Percentiles rank a stretch among this genome's conserved stretches.
phyloP scores from a whole-genome alignment of 192 early-diverging fungal genomes.

The Gaertneriomyces semiglobifer region DNA sequence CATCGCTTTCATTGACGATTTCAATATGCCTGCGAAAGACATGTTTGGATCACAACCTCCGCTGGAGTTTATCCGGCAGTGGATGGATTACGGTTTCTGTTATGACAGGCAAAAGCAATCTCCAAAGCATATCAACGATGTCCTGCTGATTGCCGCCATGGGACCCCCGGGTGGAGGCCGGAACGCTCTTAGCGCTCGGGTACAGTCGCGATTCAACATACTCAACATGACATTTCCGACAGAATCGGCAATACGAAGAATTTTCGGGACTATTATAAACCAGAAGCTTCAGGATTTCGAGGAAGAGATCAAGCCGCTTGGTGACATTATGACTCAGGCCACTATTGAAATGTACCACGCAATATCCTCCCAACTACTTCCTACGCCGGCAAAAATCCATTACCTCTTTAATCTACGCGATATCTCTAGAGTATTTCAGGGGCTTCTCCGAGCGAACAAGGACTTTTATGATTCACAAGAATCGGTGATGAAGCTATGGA shows the following conservation, averaged over 20 bases:
- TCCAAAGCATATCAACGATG: slow-evolving; percentile 52
- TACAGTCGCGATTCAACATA: slow-evolving; percentile 55
- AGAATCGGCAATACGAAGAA: slow-evolving; percentile 46
- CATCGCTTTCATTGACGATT: slow-evolving; percentile 55
- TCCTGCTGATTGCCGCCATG: slow-evolving; percentile 51
- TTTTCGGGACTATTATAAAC: slow-evolving; percentile 56
- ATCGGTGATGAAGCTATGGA: slow-evolving; percentile 51
- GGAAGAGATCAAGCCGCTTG: slow-evolving; percentile 53
- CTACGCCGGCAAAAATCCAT: slow-evolving; percentile 59
- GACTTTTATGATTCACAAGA: slow-evolving; percentile 56
- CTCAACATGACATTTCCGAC: slow-evolving; percentile 58
- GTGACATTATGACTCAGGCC: slow-evolving; percentile 52
- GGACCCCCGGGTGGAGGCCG: slow-evolving; percentile 60
- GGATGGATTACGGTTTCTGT: slow-evolving; percentile 57
- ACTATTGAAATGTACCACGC: slow-evolving; percentile 59
- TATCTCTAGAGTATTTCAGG: slow-evolving; percentile 62
- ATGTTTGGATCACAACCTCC: slow-evolving; percentile 64
- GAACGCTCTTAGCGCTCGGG: slow-evolving; percentile 50
- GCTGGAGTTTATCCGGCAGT: slow-evolving; percentile 54
- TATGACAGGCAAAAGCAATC: slow-evolving; percentile 58
- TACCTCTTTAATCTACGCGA: slow-evolving; percentile 62
- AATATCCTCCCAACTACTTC: slow-evolving; percentile 48
- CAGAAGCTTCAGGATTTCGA: slow-evolving; percentile 56
- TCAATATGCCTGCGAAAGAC: slow-evolving; percentile 63
- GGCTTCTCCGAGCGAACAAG: slow-evolving; percentile 48